These are phyloP conservation scores for Boletus fagicola DNA, from an alignment of 768 basidiomycete genomes.

Conservation along the genomic window DNA sequence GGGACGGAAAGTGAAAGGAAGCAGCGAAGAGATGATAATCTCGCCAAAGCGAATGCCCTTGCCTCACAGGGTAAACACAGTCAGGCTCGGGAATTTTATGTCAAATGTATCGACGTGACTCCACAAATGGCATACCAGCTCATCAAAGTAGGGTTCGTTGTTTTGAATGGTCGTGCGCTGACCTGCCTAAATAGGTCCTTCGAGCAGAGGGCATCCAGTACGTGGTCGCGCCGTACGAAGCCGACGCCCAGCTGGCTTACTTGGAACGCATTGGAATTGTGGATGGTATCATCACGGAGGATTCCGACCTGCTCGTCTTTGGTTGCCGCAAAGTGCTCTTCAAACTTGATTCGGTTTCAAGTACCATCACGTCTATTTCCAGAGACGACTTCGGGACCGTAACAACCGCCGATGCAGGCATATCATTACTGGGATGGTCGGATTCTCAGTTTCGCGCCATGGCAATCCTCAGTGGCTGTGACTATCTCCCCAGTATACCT, in stretches of 20 bases:
- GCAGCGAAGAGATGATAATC: slow-evolving; percentile 71
- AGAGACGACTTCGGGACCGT: slow-evolving; percentile 67
- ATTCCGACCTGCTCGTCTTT: slow-evolving; percentile 96
- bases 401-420: slow-evolving; percentile 47
- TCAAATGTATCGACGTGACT: slow-evolving; percentile 92
- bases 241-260: slow-evolving; percentile 94
- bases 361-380: slow-evolving; percentile 64
- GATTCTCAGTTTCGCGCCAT: slow-evolving; percentile 89
- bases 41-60: slow-evolving; percentile 69
- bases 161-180: neutral
- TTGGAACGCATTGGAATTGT: slow-evolving; percentile 80
- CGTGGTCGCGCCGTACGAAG: slow-evolving; percentile 97
- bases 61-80: slow-evolving; percentile 72
- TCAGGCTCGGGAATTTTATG: slow-evolving; percentile 84
- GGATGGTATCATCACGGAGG: slow-evolving; percentile 94
- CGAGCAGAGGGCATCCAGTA: slow-evolving; percentile 77
- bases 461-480: slow-evolving; percentile 92
- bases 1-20: slow-evolving; percentile 83
- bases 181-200: slow-evolving; percentile 60
- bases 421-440: slow-evolving; percentile 86
- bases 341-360: slow-evolving; percentile 76
- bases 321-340: slow-evolving; percentile 93
- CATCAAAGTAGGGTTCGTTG: slow-evolving; percentile 68
- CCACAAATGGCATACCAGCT: slow-evolving; percentile 97
- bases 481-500: slow-evolving; percentile 86